phyloP scores from a whole-genome alignment of 768 basidiomycete species.

The Lyophyllum shimeji region DNA sequence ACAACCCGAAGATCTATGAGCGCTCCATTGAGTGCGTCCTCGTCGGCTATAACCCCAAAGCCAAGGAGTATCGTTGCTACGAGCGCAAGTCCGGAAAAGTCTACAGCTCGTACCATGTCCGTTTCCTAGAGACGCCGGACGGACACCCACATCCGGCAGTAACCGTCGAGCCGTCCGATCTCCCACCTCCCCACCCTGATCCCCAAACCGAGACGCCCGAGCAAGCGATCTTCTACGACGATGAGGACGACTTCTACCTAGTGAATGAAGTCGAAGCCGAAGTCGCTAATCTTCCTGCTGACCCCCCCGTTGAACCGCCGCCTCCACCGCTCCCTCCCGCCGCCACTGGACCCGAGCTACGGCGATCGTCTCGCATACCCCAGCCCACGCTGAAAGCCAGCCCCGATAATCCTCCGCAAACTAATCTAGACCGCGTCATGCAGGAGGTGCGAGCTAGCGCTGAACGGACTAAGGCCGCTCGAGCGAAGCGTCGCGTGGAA shows the following conservation, averaged over 20 bases:
- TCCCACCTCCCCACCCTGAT: background rate
- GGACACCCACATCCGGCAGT: background rate
- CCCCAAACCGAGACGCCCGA: no score
- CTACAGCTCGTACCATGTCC: slow-evolving; percentile 22
- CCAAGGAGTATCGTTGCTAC: slow-evolving; percentile 34
- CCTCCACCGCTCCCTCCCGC: no score
- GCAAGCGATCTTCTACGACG: no score
- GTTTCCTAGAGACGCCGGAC: slow-evolving; percentile 24
- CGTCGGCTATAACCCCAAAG: slow-evolving; percentile 32
- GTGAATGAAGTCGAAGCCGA: background rate
- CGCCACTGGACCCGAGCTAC: background rate
- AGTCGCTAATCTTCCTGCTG: background rate
- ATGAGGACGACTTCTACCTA: no score
- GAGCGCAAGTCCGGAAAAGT: slow-evolving; percentile 18
- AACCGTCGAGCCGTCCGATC: background rate
- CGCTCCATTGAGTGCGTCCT: slow-evolving; percentile 32
- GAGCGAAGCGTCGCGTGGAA: background rate
- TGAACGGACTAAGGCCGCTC: background rate
- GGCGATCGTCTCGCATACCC: background rate
- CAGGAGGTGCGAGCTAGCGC: slow-evolving; percentile 1
- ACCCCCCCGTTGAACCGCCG: background rate
- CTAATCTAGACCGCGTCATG: background rate
- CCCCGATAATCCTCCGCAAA: background rate
- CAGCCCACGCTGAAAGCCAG: background rate
- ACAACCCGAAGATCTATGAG: slow-evolving; percentile 25